These are phyloP conservation scores for Calocybe indica DNA, from an alignment of 768 basidiomycete species.

Conservation along the genomic window DNA sequence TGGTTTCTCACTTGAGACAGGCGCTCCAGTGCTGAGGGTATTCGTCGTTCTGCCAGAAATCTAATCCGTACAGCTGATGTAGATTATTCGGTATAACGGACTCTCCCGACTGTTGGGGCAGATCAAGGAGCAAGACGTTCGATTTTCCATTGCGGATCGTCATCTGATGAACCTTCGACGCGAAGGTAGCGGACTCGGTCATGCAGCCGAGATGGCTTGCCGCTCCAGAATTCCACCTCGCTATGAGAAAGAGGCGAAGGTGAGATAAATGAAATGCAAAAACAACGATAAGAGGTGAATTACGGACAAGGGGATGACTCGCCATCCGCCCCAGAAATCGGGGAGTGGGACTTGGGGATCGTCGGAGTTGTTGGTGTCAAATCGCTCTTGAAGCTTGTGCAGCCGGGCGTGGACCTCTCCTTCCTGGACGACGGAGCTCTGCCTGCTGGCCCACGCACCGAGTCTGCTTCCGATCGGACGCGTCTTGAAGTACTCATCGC, in stretches of 20 bases:
- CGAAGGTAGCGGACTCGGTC: constrained; percentile 80
- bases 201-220: constrained; percentile 90
- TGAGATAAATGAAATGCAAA: neutral
- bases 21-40: no score
- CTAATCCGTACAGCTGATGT: no score
- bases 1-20: no score
- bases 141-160: constrained; percentile 63
- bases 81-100: neutral
- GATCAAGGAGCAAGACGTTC: constrained; percentile 71
- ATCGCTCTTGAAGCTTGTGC: constrained; percentile 50
- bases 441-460: constrained; percentile 92
- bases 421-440: constrained; percentile 76
- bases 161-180: constrained; percentile 38
- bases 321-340: constrained; percentile 95
- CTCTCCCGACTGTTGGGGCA: neutral
- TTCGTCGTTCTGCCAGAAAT: neutral
- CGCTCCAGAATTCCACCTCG: constrained; percentile 97
- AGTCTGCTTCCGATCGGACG: constrained; percentile 81
- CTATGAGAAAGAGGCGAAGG: constrained; percentile 32
- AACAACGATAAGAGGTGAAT: neutral
- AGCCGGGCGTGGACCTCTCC: constrained; percentile 60
- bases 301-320: constrained; percentile 83
- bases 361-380: constrained; percentile 37
- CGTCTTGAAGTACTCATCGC: constrained; percentile 74
- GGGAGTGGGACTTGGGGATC: constrained; percentile 64